Base-by-base conservation (phyloP, 495 filamentous ascomycete genomes). In the Daldinia loculata region DNA sequence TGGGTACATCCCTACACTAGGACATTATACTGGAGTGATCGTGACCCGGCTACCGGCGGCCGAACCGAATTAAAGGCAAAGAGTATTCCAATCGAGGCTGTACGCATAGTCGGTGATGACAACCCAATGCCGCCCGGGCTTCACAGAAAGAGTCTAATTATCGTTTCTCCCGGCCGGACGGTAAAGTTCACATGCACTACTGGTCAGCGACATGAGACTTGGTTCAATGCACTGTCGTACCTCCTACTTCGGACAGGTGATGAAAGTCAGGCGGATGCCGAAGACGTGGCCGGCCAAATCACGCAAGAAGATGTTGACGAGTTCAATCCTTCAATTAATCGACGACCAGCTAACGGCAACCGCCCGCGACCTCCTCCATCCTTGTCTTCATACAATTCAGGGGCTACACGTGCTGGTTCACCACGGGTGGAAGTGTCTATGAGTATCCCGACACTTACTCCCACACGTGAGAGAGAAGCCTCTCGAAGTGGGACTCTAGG, bases 1-100 rank as follows among this genome's bases (percentile, higher is more conserved):
- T 99, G 95, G 95, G 92, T 99, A 22, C 95, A 99, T 79, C 95
- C 95, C 0, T 99, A 99, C 79, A 99, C 96, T 4, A 89, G 94
- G 30, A 98, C 95, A 0, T 78, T 99, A 63, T 99, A 99, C 83
- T 99, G 95, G 95, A 96, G 93, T 76, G 93, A 96, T 63, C 86
- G 89, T 41, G 95, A 98, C 78, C 96, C 96, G 1, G 87, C 91
- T 45, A 85, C 83, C 27, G 93, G 90, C 56, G 92, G 93, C 15
- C 88, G 91, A 68, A 83, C 85, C 19, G 91, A 97, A 78, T 80
- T 94, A 65, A 92, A 90, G 74, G 93, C 96, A 26, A 99, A 99
- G 88, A 96, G 92, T 80, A 93, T 98, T 38, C 88, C 91, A 2
- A 98, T 99, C 67, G 93, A 98, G 78, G 91, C 92, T 38, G 94